These are phyloP conservation scores for Pharnaceum exiguum DNA, from an alignment of 148 eudicot genomes.

Conservation along the genomic window DNA sequence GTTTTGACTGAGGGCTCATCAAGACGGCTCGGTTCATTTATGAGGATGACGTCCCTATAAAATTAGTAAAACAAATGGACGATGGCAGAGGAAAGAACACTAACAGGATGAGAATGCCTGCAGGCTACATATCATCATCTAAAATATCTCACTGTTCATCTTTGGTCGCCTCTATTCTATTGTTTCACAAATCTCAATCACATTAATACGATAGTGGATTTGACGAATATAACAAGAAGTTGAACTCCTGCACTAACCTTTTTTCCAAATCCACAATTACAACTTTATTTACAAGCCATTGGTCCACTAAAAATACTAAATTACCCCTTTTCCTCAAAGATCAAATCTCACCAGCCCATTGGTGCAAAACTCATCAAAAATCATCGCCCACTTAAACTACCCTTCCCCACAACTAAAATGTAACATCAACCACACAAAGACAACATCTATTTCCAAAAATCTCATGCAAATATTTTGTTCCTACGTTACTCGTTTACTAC, in stretches of 20 bases:
- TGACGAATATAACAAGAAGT: neutral
- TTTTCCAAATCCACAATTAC: no score
- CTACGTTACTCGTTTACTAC: constrained; percentile 1
- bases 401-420: constrained; percentile 10
- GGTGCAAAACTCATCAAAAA: constrained; percentile 13
- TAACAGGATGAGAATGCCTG: neutral
- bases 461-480: neutral
- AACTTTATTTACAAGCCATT: no score
- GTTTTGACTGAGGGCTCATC: no score
- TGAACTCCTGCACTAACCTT: no score
- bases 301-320: neutral
- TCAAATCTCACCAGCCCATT: constrained; percentile 17
- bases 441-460: constrained; percentile 23
- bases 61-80: constrained; percentile 2
- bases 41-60: no score
- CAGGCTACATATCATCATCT: neutral
- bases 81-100: neutral
- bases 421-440: constrained; percentile 32
- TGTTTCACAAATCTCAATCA: constrained; percentile 1
- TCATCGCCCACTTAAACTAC: neutral
- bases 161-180: neutral
- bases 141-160: neutral
- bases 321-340: constrained; percentile 10
- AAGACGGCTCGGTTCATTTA: no score
- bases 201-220: neutral